Evolutionary conservation across 1,284 basidiomycete species (phyloP).

Genomic region (Vanrija sp.): DNA sequence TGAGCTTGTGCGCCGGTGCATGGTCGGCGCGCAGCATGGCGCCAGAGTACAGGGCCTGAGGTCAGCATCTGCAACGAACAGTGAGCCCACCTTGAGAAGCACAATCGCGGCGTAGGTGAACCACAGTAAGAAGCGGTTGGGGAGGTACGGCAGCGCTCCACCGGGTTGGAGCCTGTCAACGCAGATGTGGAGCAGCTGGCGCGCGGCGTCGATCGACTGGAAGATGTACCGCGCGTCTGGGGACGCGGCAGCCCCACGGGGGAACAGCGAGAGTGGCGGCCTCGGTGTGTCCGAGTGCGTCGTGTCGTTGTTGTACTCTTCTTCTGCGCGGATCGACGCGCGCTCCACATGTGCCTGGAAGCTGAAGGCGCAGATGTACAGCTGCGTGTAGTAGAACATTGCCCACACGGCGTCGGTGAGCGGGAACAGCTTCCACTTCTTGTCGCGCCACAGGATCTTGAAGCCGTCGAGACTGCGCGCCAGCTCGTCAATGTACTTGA

Average conservation of each 20-base stretch:
- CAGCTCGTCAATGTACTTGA: conserved; percentile 49
- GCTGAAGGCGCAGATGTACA: conserved; percentile 48
- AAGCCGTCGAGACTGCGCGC: conserved; percentile 45
- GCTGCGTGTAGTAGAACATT: conserved; percentile 44
- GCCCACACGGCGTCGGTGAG: conserved; percentile 41
- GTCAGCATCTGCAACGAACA: too few species aligned
- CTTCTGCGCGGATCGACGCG: conserved; percentile 41
- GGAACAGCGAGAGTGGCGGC: conserved; percentile 39
- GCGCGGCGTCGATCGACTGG: conserved; percentile 45
- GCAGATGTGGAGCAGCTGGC: conserved; percentile 45
- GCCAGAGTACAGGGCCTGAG: conserved; percentile 44
- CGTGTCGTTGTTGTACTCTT: conserved; percentile 24
- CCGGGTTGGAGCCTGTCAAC: conserved; percentile 44
- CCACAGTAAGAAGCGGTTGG: conserved; percentile 46
- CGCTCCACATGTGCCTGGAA: conserved; percentile 51
- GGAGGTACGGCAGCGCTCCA: conserved; percentile 45
- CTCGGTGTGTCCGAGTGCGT: conserved; percentile 13
- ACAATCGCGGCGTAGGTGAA: conserved; percentile 48
- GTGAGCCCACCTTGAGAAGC: conserved; percentile 40
- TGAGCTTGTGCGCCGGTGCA: conserved; percentile 30
- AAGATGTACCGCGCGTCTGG: conserved; percentile 48
- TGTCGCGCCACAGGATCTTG: conserved; percentile 41
- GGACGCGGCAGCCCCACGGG: conserved; percentile 41
- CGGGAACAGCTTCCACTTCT: conserved; percentile 42
- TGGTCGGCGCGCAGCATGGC: conserved; percentile 47